Conservation (phyloP, 2,329 filamentous ascomycete species). For the Venturia effusa region DNA sequence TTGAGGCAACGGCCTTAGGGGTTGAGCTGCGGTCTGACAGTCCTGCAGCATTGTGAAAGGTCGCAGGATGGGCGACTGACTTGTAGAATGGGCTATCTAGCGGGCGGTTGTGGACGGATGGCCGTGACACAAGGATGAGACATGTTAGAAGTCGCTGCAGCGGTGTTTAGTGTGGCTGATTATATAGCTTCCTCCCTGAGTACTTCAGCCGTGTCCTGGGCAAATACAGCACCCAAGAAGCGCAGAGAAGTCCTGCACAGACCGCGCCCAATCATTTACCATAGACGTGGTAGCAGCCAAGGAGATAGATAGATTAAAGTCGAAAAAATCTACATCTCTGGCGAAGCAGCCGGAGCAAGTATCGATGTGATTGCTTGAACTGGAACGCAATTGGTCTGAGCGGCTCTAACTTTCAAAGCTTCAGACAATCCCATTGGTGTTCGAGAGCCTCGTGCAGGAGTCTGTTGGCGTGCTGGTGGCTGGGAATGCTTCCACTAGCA, state of each 20-base stretch:
- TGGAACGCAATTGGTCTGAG: not conserved
- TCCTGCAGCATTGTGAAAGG: not conserved
- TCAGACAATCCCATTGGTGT: not conserved
- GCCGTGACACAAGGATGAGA: conserved; percentile 1
- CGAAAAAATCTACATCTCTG: not conserved
- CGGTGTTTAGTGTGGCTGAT: not conserved
- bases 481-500: no score
- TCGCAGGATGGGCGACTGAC: not conserved
- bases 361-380: not conserved
- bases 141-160: not conserved
- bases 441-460: not conserved
- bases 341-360: not conserved
- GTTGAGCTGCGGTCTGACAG: not conserved
- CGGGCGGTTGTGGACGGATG: not conserved
- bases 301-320: not conserved
- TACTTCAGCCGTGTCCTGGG: not conserved
- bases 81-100: not conserved
- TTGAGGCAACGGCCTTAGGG: not conserved
- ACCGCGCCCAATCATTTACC: not conserved
- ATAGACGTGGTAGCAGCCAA: not conserved
- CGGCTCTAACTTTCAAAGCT: not conserved
- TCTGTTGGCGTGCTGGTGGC: not conserved
- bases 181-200: not conserved
- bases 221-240: not conserved
- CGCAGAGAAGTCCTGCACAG: not conserved